These are phyloP conservation scores for Neoboletus brunneissimus DNA, from an alignment of 768 basidiomycete species.

Conservation along the genomic window DNA sequence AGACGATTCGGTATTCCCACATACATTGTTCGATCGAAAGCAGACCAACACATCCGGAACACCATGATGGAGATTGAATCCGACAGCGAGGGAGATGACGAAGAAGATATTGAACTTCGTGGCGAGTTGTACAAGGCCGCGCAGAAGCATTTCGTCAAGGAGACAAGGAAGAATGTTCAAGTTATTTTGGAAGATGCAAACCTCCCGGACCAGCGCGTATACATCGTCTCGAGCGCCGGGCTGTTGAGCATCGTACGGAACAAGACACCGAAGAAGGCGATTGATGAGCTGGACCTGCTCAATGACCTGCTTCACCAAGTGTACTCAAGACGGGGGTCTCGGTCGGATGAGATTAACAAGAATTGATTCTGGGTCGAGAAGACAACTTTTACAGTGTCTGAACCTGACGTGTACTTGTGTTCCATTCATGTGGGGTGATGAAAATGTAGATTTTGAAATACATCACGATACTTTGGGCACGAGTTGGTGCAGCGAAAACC, in stretches of 20 bases:
- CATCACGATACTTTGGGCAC: not conserved
- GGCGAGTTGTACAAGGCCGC: no score
- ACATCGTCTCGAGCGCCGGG: no score
- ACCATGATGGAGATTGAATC: no score
- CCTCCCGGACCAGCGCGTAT: no score
- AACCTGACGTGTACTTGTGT: not conserved
- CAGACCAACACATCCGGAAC: constrained; percentile 30
- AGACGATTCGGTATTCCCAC: constrained; percentile 32
- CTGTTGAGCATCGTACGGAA: no score
- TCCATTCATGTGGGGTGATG: not conserved
- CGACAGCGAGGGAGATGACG: no score
- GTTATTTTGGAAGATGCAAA: no score
- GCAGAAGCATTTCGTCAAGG: no score
- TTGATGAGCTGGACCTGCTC: not conserved
- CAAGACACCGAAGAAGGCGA: no score
- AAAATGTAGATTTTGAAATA: not conserved
- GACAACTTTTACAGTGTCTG: not conserved
- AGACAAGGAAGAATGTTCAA: no score
- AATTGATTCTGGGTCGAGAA: not conserved
- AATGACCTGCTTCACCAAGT: not conserved
- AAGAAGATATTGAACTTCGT: no score
- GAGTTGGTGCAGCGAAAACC: not conserved
- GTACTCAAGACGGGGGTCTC: not conserved
- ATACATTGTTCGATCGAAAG: constrained; percentile 37
- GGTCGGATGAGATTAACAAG: no score